These are phyloP conservation scores for Sphagnurus paluster DNA, from an alignment of 1,284 basidiomycete genomes.

Conservation along the genomic window DNA sequence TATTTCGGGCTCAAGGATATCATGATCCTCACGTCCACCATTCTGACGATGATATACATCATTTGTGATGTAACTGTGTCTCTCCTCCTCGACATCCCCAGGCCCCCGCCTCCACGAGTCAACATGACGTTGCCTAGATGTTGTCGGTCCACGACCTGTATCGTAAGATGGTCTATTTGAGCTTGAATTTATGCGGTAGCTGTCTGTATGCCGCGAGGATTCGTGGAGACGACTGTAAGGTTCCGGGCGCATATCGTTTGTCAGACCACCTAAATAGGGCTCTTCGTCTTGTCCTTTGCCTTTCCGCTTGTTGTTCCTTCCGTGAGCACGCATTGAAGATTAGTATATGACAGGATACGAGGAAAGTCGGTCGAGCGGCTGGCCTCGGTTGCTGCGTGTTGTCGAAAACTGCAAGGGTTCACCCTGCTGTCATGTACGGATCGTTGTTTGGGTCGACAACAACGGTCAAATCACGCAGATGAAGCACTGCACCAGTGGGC, in stretches of 20 bases:
- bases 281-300: slow-evolving; percentile 51
- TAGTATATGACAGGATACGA: slow-evolving; percentile 15
- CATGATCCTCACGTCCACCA: slow-evolving; percentile 50
- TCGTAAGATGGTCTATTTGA: slow-evolving; percentile 44
- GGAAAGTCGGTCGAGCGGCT: slow-evolving; percentile 12
- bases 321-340: slow-evolving; percentile 48
- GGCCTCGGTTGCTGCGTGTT: slow-evolving; percentile 31
- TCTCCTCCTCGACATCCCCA: slow-evolving; percentile 49
- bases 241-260: slow-evolving; percentile 44
- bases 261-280: slow-evolving; percentile 47
- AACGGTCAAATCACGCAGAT: slow-evolving; percentile 18
- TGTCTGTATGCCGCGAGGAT: slow-evolving; percentile 48
- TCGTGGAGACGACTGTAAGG: slow-evolving; percentile 41
- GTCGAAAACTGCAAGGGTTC: slow-evolving; percentile 32
- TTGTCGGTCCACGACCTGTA: slow-evolving; percentile 48
- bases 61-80: slow-evolving; percentile 45
- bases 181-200: slow-evolving; percentile 45
- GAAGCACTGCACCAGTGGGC: slow-evolving; percentile 9
- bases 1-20: slow-evolving; percentile 39
- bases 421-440: slow-evolving; percentile 20
- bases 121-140: slow-evolving; percentile 50
- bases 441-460: slow-evolving; percentile 10
- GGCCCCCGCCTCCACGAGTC: slow-evolving; percentile 54
- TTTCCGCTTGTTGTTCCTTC: slow-evolving; percentile 46
- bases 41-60: slow-evolving; percentile 45